phyloP scores from a whole-genome alignment of 441 rosid genomes.

The Gossypium trilobum region DNA sequence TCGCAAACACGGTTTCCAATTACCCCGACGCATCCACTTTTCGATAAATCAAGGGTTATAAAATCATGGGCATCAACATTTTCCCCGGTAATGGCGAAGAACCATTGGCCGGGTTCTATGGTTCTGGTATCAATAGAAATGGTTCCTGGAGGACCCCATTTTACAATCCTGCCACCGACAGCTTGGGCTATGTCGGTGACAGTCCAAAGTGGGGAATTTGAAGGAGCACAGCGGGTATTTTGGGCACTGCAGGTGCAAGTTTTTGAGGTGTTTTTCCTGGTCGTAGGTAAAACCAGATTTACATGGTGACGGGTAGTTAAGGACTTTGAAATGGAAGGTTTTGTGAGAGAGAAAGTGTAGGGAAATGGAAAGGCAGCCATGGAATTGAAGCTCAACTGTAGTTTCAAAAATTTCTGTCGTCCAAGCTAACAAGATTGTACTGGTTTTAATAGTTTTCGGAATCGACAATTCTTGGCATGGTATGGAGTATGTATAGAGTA shows the following conservation, averaged over 20 bases:
- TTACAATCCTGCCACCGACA: constrained; percentile 21
- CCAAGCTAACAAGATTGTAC: background rate
- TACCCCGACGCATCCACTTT: constrained; percentile 27
- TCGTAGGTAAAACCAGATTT: background rate
- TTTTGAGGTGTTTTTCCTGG: background rate
- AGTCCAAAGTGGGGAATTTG: constrained; percentile 19
- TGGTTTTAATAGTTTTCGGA: background rate
- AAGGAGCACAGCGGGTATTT: background rate
- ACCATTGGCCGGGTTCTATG: constrained; percentile 26
- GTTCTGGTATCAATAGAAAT: constrained; percentile 27
- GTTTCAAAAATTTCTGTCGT: background rate
- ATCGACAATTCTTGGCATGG: too few relatives aligned
- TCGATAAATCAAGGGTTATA: constrained; percentile 19
- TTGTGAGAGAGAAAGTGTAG: background rate
- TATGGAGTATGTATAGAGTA: too few relatives aligned
- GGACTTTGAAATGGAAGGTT: background rate
- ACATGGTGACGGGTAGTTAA: background rate
- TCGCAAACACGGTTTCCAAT: constrained; percentile 24
- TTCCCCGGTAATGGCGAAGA: constrained; percentile 23
- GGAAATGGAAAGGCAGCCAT: background rate
- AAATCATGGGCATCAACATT: constrained; percentile 28
- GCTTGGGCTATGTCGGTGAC: constrained; percentile 25
- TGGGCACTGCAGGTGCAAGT: background rate
- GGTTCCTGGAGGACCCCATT: constrained; percentile 29
- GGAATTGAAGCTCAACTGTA: background rate